These are phyloP conservation scores for Acacia melanoxylon DNA, from an alignment of 306 rosid genomes.

Conservation along the genomic window DNA sequence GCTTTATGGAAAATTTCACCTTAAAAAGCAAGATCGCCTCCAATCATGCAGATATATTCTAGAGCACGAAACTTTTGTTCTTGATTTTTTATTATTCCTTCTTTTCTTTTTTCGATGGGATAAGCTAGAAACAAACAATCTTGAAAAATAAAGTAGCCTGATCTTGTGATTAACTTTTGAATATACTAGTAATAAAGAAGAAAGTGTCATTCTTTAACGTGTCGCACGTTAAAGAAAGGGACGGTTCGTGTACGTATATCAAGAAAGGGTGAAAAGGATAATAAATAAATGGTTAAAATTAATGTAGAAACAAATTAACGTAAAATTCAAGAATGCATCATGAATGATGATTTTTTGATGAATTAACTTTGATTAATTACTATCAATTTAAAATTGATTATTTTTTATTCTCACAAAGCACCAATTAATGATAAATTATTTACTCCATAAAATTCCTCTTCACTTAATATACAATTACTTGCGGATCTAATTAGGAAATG, in stretches of 20 bases:
- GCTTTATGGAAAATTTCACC: not conserved
- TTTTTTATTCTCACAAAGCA: not conserved
- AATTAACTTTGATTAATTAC: not conserved
- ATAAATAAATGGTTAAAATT: not conserved
- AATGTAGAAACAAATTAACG: not conserved
- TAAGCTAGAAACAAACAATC: not conserved
- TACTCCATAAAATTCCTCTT: not conserved
- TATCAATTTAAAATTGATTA: not conserved
- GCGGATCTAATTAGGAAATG: not conserved
- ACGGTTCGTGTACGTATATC: not conserved
- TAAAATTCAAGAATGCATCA: not conserved
- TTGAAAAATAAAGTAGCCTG: not conserved
- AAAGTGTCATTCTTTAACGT: not conserved
- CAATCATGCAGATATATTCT: not conserved
- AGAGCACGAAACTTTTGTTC: not conserved
- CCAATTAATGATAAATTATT: not conserved
- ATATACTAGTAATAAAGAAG: not conserved
- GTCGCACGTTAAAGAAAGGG: conserved; percentile 6
- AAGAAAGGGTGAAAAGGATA: not conserved
- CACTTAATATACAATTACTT: not conserved
- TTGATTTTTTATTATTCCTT: not conserved
- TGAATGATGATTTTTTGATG: not conserved
- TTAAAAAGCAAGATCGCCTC: not conserved
- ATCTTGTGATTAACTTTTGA: not conserved
- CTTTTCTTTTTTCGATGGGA: not conserved